Evolutionary conservation across 768 basidiomycete species (phyloP), one percentile per base, ranked within the genome.

Genomic region (Jaapia argillacea): DNA sequence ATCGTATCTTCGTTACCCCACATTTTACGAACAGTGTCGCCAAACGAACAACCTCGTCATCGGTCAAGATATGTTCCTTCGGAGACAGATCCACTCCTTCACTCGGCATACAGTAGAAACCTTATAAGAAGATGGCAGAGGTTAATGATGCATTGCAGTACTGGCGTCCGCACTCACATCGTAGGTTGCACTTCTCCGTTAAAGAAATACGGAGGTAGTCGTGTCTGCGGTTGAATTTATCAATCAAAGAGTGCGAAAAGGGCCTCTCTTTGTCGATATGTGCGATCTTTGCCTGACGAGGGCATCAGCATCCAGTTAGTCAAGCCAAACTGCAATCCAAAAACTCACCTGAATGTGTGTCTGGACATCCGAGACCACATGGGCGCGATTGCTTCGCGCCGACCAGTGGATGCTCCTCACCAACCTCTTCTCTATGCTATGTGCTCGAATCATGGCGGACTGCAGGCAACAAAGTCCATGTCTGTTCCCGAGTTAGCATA

Each of bases 21-120:
- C 75, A 77, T 52, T 68, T 69, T 1, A 93, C 87, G 50, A 93
- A 94, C 14, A 93, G 62, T 14, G 69, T 61, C 4, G 85, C 83
- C 1, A 90, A 69, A 39, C 82, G 76, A 33, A 85, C 57, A 23
- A 92, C 63, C 57, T 93, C 88, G 41, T 79, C 72, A 48, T 89
- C 79, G 1, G 83, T 78, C 28, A 93, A 70, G 45, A 89, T 70
- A 46, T 84, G 71, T 6, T 68, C 67, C 25, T 66, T 64, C 2
- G 87, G 89, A 10, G 85, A 81, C 22, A 91, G 69, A 42, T 82
- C 74, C 4, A 91, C 65, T 24, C 88, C 87, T 54, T 84, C 78
- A 42, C 70, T 75, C 2, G 88, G 89, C 89, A 92, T 93, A 54
- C 88, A 92, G 57, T 93, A 93, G 53, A 89, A 89, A 52, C 88